These are phyloP conservation scores for Kokia cookei DNA, from an alignment of 441 rosid species.

Conservation along the genomic window DNA sequence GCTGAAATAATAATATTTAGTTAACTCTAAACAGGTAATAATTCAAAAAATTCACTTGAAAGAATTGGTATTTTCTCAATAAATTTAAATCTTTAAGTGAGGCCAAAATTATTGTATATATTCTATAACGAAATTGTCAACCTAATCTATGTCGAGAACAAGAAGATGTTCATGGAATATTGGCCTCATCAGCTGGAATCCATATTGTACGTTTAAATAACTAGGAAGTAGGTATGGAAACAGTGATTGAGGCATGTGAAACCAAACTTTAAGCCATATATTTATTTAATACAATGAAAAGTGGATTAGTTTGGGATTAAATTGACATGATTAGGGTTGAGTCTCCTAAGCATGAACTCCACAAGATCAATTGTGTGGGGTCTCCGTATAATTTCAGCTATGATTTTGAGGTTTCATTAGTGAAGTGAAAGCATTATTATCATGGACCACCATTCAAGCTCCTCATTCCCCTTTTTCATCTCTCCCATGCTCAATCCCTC, in stretches of 20 bases:
- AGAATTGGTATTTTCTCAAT: too few relatives aligned
- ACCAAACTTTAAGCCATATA: neutral
- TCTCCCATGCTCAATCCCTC: too few relatives aligned
- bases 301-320: neutral
- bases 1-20: too few relatives aligned
- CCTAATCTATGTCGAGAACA: neutral
- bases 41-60: too few relatives aligned
- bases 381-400: slow-evolving; percentile 5
- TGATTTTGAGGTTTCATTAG: neutral
- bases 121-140: neutral
- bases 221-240: neutral
- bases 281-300: neutral
- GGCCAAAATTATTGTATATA: too few relatives aligned
- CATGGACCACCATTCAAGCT: neutral
- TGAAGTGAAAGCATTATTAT: neutral
- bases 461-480: too few relatives aligned
- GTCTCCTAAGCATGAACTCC: slow-evolving; percentile 10
- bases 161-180: neutral
- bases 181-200: neutral
- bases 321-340: slow-evolving; percentile 3
- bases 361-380: neutral
- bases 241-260: neutral
- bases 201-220: neutral
- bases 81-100: too few relatives aligned
- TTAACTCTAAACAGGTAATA: too few relatives aligned